Percentiles rank a stretch among this genome's conserved stretches.
phyloP scores from a whole-genome alignment of 345 rosid genomes.

The Gynandropsis gynandra region DNA sequence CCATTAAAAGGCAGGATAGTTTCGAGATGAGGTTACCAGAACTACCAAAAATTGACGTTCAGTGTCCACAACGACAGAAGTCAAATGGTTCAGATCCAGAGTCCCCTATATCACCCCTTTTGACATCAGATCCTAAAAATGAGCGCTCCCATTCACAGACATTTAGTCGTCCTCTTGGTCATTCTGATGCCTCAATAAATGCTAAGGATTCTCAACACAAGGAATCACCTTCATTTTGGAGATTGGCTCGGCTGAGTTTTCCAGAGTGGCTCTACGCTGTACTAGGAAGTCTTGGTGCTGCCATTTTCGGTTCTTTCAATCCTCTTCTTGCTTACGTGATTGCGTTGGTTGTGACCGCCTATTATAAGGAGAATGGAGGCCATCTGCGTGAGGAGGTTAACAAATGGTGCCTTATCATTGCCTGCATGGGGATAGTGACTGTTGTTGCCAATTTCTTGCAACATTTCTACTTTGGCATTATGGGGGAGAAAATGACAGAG shows the following conservation, averaged over 20 bases:
- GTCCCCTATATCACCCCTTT: slow-evolving; percentile 95
- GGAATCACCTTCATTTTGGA: slow-evolving; percentile 82
- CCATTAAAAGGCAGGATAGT: slow-evolving; percentile 95
- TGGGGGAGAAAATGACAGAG: slow-evolving; percentile 99
- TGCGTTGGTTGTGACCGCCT: slow-evolving; percentile 72
- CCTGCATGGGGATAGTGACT: slow-evolving; percentile 96
- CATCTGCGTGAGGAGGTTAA: slow-evolving; percentile 70
- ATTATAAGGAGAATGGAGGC: slow-evolving; percentile 38
- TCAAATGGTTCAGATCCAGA: slow-evolving; percentile 95
- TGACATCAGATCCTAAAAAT: slow-evolving; percentile 87
- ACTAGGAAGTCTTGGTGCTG: slow-evolving; percentile 97
- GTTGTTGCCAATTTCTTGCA: slow-evolving; percentile 96
- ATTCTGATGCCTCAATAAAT: slow-evolving; percentile 58
- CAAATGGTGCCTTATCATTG: slow-evolving; percentile 97
- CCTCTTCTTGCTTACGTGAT: slow-evolving; percentile 96
- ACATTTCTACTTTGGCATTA: slow-evolving; percentile 97
- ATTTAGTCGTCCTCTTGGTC: slow-evolving; percentile 86
- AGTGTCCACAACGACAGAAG: slow-evolving; percentile 48
- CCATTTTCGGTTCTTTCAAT: slow-evolving; percentile 94
- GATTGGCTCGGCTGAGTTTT: slow-evolving; percentile 86
- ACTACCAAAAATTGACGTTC: slow-evolving; percentile 87
- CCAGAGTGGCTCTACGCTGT: slow-evolving; percentile 99
- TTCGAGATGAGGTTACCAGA: slow-evolving; percentile 93
- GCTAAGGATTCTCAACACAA: slow-evolving; percentile 41
- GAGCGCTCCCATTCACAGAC: slow-evolving; percentile 98